Evolutionary conservation across 768 basidiomycete genomes (phyloP).

Genomic region (Boletellus emodensis): DNA sequence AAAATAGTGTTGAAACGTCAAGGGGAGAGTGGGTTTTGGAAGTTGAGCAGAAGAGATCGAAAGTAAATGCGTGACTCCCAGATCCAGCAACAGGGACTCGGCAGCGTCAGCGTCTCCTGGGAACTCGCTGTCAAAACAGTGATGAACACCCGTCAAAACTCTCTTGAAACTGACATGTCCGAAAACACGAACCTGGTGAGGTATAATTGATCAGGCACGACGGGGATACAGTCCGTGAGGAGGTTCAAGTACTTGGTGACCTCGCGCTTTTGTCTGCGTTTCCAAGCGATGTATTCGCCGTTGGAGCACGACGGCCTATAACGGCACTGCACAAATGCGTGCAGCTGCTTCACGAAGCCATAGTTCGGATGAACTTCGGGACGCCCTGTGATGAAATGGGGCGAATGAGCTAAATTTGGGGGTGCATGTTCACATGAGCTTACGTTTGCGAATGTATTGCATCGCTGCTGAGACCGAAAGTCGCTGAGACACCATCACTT

Average conservation of each 20-base stretch:
- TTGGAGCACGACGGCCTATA: conserved; percentile 43
- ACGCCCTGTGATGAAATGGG: conserved; percentile 29
- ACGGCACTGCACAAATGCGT: conserved; percentile 48
- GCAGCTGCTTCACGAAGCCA: conserved; percentile 56
- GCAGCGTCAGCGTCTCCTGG: conserved; percentile 50
- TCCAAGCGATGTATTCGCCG: conserved; percentile 54
- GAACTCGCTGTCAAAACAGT: conserved; percentile 42
- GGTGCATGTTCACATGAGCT: conserved; percentile 11
- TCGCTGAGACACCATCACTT: conserved; percentile 50
- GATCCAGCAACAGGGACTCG: conserved; percentile 46
- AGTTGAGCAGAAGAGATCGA: conserved; percentile 52
- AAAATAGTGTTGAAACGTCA: conserved; percentile 37
- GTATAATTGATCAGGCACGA: conserved; percentile 47
- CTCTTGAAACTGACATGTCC: background rate
- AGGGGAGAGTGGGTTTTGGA: conserved; percentile 29
- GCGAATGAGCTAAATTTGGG: conserved; percentile 9
- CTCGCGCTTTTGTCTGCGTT: conserved; percentile 48
- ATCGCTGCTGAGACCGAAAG: conserved; percentile 44
- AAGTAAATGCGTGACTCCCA: conserved; percentile 51
- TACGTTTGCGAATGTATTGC: conserved; percentile 47
- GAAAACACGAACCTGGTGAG: conserved; percentile 43
- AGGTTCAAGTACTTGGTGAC: conserved; percentile 51
- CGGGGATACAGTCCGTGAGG: conserved; percentile 47
- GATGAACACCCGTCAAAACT: too few relatives aligned
- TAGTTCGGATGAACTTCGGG: conserved; percentile 39